Evolutionary conservation across 2,329 filamentous ascomycete genomes (phyloP).

Genomic region (Ascochyta fabae): DNA sequence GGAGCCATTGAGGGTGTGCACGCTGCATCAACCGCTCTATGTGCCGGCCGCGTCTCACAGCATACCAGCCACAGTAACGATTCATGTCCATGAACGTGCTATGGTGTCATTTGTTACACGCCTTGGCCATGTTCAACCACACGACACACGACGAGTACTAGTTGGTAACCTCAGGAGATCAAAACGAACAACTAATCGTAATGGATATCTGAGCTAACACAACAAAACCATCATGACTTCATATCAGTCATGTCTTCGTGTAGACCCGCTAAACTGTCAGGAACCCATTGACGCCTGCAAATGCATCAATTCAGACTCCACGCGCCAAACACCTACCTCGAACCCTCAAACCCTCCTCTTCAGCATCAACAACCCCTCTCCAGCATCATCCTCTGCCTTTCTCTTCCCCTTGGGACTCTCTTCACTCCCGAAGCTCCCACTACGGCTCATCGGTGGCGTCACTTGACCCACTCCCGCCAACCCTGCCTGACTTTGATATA

Average conservation of each 20-base stretch:
- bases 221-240: neutral
- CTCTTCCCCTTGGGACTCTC: constrained; percentile 29
- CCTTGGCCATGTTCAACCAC: neutral
- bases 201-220: constrained; percentile 1
- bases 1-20: neutral
- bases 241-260: neutral
- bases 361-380: constrained; percentile 13
- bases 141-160: neutral
- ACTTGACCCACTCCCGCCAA: constrained; percentile 10
- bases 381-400: constrained; percentile 28
- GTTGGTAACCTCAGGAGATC: neutral
- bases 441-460: constrained; percentile 42
- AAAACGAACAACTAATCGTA: neutral
- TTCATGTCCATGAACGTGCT: neutral
- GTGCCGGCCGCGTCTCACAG: neutral
- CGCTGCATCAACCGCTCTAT: neutral
- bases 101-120: neutral
- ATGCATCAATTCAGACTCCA: constrained; percentile 1
- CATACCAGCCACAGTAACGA: neutral
- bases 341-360: constrained; percentile 30
- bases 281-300: neutral
- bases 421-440: constrained; percentile 33
- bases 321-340: neutral
- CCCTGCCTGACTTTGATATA: constrained; percentile 21
- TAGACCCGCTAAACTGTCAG: neutral